Evolutionary conservation across 129 eudicot species (phyloP).

Genomic region (Arctium minus): DNA sequence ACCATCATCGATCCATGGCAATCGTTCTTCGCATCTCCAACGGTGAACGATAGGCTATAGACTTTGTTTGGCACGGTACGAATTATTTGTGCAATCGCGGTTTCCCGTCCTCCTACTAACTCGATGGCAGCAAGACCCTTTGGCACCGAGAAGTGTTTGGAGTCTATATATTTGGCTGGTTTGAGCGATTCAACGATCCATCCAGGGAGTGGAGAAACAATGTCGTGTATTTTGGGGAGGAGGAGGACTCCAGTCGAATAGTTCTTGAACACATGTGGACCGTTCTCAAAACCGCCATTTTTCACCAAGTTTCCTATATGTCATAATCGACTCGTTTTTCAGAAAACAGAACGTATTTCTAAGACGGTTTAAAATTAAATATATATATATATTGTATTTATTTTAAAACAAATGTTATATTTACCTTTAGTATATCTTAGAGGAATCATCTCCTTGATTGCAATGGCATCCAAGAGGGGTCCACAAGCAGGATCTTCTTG

Average conservation of each 20-base stretch:
- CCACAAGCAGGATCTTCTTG: slow-evolving; percentile 75
- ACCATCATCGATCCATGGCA: slow-evolving; percentile 77
- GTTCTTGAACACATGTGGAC: slow-evolving; percentile 65
- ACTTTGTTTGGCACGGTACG: slow-evolving; percentile 43
- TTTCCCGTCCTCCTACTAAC: slow-evolving; percentile 70
- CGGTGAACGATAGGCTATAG: slow-evolving; percentile 43
- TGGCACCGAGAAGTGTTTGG: slow-evolving; percentile 62
- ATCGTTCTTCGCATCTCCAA: slow-evolving; percentile 65
- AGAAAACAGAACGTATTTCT: background rate
- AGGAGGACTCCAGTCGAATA: slow-evolving; percentile 66
- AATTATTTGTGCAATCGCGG: slow-evolving; percentile 57
- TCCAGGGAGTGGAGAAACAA: slow-evolving; percentile 62
- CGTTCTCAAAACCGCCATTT: slow-evolving; percentile 68
- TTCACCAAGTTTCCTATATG: slow-evolving; percentile 58
- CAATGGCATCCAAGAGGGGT: slow-evolving; percentile 60
- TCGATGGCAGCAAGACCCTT: slow-evolving; percentile 58
- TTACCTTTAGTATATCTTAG: slow-evolving; percentile 35
- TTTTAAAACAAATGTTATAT: background rate
- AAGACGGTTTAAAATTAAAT: background rate
- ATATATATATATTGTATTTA: no score
- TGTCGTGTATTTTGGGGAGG: slow-evolving; percentile 57
- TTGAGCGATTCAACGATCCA: slow-evolving; percentile 79
- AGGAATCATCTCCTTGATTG: slow-evolving; percentile 53
- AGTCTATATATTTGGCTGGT: slow-evolving; percentile 67
- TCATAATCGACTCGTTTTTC: background rate